Conservation (phyloP, 1,139 yeast species). For the Suhomyces bokatorum region DNA sequence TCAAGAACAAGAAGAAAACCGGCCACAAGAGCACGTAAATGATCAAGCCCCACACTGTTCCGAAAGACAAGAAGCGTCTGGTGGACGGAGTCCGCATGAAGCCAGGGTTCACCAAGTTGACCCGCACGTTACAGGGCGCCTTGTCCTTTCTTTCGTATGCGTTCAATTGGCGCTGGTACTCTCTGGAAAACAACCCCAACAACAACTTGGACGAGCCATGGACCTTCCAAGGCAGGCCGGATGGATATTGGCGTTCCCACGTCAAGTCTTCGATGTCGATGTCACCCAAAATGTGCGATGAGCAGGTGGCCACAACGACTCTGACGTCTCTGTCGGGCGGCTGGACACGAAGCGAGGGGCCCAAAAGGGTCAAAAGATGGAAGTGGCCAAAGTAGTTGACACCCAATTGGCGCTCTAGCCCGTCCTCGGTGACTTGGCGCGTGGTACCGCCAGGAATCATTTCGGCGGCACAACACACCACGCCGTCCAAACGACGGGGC, state of each 20-base stretch:
- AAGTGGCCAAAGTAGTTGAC: conserved; percentile 78
- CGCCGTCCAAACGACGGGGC: conserved; percentile 86
- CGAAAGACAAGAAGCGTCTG: conserved; percentile 75
- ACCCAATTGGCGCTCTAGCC: conserved; percentile 82
- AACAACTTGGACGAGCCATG: conserved; percentile 82
- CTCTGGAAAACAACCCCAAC: conserved; percentile 70
- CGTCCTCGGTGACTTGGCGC: conserved; percentile 71
- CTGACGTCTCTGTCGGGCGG: conserved; percentile 95
- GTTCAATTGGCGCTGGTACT: conserved; percentile 65
- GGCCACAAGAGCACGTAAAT: conserved; percentile 75
- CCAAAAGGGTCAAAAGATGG: conserved; percentile 73
- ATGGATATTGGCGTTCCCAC: conserved; percentile 63
- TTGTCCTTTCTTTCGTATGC: conserved; percentile 62
- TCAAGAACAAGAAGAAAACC: conserved; percentile 75
- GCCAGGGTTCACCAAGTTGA: conserved; percentile 89
- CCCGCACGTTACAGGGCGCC: conserved; percentile 66
- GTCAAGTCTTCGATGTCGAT: conserved; percentile 67
- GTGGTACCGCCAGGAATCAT: conserved; percentile 64
- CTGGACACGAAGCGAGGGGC: conserved; percentile 82
- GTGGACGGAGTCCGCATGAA: conserved; percentile 85
- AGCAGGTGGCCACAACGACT: conserved; percentile 71
- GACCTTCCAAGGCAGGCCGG: conserved; percentile 65
- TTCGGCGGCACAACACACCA: conserved; percentile 85
- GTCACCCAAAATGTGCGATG: conserved; percentile 71
- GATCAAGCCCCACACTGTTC: conserved; percentile 69